Percentiles rank a stretch among this genome's conserved stretches.
Conservation (phyloP, 495 filamentous ascomycete genomes). For the Penicillium nucicola region DNA sequence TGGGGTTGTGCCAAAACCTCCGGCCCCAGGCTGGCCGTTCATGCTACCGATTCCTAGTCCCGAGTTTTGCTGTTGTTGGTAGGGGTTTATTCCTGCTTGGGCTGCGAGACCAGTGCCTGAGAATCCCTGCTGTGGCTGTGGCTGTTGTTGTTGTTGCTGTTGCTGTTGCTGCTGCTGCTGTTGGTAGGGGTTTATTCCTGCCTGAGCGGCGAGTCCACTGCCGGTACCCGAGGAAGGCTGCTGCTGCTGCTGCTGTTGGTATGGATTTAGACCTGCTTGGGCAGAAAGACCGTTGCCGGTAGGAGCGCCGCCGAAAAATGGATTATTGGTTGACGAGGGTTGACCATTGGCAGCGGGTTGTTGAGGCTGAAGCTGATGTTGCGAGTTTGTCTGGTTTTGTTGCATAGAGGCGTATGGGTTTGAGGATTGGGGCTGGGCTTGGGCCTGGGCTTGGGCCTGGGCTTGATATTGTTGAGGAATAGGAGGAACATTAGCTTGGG, state of each 20-base stretch:
- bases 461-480: constrained; percentile 29
- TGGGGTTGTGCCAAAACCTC: background rate
- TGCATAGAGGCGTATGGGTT: constrained; percentile 21
- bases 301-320: constrained; percentile 27
- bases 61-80: constrained; percentile 14
- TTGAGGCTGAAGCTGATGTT: constrained; percentile 21
- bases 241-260: constrained; percentile 1
- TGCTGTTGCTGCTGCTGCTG: constrained; percentile 6
- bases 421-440: constrained; percentile 20
- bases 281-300: constrained; percentile 23
- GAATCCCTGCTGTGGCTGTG: background rate
- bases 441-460: constrained; percentile 13
- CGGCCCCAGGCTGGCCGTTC: constrained; percentile 4
- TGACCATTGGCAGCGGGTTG: background rate
- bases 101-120: constrained; percentile 14
- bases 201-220: constrained; percentile 10
- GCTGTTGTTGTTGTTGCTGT: constrained; percentile 13
- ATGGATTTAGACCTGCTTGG: constrained; percentile 18
- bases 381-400: constrained; percentile 24
- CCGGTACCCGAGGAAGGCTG: constrained; percentile 14
- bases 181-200: background rate
- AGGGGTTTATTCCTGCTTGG: too few relatives aligned
- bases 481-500: constrained; percentile 43
- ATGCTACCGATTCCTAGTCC: constrained; percentile 9
- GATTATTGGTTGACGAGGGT: constrained; percentile 33